Evolutionary conservation across 805 yeast genomes (phyloP), one percentile per base, ranked within the genome.

Genomic region (Cyberlindnera amylophila): DNA sequence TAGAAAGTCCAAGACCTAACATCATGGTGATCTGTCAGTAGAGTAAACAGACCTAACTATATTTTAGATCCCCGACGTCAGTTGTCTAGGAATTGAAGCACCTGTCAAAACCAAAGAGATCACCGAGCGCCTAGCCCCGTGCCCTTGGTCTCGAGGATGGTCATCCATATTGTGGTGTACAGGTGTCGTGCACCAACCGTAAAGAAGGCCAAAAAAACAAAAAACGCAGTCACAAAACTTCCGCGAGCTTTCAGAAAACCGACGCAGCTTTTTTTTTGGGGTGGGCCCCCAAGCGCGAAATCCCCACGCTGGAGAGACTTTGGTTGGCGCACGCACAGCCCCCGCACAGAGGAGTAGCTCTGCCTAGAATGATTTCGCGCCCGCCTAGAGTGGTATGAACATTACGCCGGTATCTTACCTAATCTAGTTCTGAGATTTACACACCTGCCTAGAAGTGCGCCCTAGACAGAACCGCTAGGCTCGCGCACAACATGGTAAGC

Each of bases 161-260:
- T n/a, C n/a, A n/a, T n/a, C n/a, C n/a, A n/a, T n/a, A n/a, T n/a
- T n/a, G n/a, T n/a, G 47, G 55, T 34, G 55, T 62, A 18, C 64
- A 55, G 58, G 52, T 62, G 42, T 50, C 24, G 24, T 21, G 24
- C 24, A 21, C 24, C 24, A 17, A 53, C 14, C 30, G 30, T 12
- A 6, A 9, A 32, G 10, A 21, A 10, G 11, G 18, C 18, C 45
- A 56, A 64, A 63, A 56, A 55, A 43, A 49, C 46, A 39, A 53
- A 52, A 28, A 37, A 21, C 6, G 46, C 53, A 50, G 53, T 50
- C 52, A 50, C 52, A 45, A 9, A 27, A 12, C 18, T 30, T 17
- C 11, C 16, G 18, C 16, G 7, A n/a, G 27, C 21, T 12, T 19
- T 12, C 34, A n/a, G n/a, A n/a, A 28, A 13, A 32, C 33, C 36